Evolutionary conservation across 2,329 filamentous ascomycete genomes (phyloP).

Genomic region (Aspergillus japonicus): DNA sequence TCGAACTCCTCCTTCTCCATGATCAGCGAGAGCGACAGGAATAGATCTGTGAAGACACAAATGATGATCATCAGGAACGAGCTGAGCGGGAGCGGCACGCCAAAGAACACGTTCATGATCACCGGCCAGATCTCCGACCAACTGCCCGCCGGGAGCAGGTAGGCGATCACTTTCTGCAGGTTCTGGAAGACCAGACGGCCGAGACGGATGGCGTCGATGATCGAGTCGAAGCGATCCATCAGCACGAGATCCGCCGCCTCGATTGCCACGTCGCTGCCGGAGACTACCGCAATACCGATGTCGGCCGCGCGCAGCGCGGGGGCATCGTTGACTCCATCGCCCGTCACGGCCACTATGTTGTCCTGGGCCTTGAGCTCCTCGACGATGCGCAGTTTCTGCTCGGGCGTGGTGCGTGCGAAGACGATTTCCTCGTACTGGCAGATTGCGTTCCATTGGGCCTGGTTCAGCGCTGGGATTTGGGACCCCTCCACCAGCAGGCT

Average conservation of each 20-base stretch:
- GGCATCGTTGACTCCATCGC: conserved; percentile 39
- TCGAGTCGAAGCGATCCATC: conserved; percentile 37
- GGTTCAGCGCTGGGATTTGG: conserved; percentile 64
- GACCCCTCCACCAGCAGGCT: conserved; percentile 66
- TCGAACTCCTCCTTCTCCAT: conserved; percentile 59
- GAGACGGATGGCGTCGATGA: conserved; percentile 33
- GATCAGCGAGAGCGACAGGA: conserved; percentile 52
- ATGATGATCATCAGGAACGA: conserved; percentile 61
- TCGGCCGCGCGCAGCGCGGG: conserved; percentile 35
- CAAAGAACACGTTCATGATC: conserved; percentile 56
- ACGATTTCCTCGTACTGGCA: conserved; percentile 55
- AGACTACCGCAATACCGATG: conserved; percentile 36
- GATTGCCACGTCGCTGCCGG: conserved; percentile 43
- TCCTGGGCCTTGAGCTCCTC: conserved; percentile 40
- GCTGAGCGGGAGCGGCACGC: conserved; percentile 52
- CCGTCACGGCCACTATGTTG: conserved; percentile 44
- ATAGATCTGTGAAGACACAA: conserved; percentile 57
- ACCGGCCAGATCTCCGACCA: conserved; percentile 61
- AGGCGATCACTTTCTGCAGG: conserved; percentile 40
- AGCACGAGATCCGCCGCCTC: conserved; percentile 42
- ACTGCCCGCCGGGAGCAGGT: conserved; percentile 52
- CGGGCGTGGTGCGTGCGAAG: conserved; percentile 45
- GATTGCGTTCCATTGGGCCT: conserved; percentile 67
- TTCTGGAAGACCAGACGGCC: conserved; percentile 38
- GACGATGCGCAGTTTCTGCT: conserved; percentile 46